Conservation (phyloP, 1,284 basidiomycete species). For the Naganishia albida region DNA sequence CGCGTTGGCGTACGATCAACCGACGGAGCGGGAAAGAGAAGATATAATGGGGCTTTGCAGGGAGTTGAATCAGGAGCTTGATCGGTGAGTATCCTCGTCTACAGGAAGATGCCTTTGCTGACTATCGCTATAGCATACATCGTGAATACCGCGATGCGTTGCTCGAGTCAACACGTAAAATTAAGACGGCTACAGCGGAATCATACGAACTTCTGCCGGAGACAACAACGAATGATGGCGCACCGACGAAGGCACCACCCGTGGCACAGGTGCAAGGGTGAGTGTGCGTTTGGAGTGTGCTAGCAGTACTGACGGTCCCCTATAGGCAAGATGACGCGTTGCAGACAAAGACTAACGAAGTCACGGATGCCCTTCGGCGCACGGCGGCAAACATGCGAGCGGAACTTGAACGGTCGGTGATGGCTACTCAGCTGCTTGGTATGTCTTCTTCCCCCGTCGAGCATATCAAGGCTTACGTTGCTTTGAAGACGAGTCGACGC, state of each 20-base stretch:
- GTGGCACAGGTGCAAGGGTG: constrained; percentile 9
- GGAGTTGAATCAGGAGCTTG: constrained; percentile 35
- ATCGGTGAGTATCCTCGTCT: constrained; percentile 31
- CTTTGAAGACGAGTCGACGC: constrained; percentile 70
- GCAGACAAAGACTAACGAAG: constrained; percentile 81
- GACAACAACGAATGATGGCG: background rate
- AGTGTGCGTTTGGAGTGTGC: background rate
- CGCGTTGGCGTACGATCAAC: constrained; percentile 49
- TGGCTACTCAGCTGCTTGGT: constrained; percentile 83
- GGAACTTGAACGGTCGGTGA: constrained; percentile 83
- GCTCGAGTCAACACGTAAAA: constrained; percentile 32
- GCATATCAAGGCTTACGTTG: background rate
- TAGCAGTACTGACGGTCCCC: too few species aligned
- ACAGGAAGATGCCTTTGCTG: background rate
- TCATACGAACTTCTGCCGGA: constrained; percentile 33
- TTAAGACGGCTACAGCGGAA: constrained; percentile 22
- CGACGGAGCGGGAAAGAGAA: constrained; percentile 61
- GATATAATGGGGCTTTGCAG: constrained; percentile 60
- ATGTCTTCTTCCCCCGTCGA: constrained; percentile 38
- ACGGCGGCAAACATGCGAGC: constrained; percentile 83
- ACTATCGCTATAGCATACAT: constrained; percentile 34
- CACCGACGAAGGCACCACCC: background rate
- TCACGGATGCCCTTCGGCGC: constrained; percentile 79
- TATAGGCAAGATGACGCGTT: constrained; percentile 74
- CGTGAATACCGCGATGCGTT: constrained; percentile 41